Base-by-base conservation (phyloP, 2,329 filamentous ascomycete genomes). In the Colletotrichum caudatum region DNA sequence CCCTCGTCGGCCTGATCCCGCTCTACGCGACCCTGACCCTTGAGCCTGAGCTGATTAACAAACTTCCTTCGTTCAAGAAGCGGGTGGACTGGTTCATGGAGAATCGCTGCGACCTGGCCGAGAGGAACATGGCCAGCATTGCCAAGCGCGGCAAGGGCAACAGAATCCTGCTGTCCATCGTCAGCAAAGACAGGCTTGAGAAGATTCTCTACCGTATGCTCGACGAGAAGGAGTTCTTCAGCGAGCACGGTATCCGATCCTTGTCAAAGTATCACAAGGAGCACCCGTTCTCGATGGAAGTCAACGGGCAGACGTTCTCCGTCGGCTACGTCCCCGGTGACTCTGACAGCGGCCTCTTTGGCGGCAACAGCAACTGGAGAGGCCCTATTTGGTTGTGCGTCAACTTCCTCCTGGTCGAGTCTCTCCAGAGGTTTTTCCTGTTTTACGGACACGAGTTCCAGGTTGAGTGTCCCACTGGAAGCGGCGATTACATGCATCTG, bases 351-450 rank as follows among this genome's bases (percentile, higher is more conserved):
- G 94, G 94, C 4, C 88, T 98, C 6, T 98, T 98, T 78, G 95
- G 95, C 64, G 95, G 95, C 75, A 98, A 98, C 87, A 97, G 94
- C 81, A 98, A 98, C 82, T 98, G 95, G 95, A 90, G 95, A 83
- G 95, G 93, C 0, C 95, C 96, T 0, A 95, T 97, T 76, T 98
- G 95, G 95, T 87, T 98, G 60, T 96, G 94, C 74, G 94, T 97
- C 83, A 98, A 98, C 82, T 98, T 97, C 83, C 84, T 98, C 64
- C 88, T 98, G 18, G 92, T 98, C 51, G 95, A 98, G 81, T 95
- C 95, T 8, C 88, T 98, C n/a, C 93, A 97, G 77, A 89, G 95
- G 41, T 98, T 97, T 85, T 97, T 94, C 84, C 92, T 98, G 83
- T 98, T 97, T 85, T 98, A 98, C 78, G 95, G 95, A 72, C 92